Evolutionary conservation across 225 moss, liverwort and hornwort species (phyloP).

Genomic region (Thuidium tamariscinum): DNA sequence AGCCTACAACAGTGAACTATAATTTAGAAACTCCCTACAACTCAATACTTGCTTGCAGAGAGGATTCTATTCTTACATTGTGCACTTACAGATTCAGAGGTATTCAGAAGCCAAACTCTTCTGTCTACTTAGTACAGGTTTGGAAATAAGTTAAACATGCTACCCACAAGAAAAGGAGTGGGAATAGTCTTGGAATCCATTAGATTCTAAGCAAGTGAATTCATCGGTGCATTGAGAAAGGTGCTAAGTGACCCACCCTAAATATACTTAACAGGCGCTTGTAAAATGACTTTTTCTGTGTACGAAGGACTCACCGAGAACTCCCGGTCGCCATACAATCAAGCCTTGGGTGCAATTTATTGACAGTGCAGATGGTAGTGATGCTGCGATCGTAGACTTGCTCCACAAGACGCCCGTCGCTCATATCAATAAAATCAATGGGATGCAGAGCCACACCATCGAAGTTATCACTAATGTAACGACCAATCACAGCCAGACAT

Average conservation of each 20-base stretch:
- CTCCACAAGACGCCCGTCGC: constrained; percentile 67
- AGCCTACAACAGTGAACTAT: not conserved
- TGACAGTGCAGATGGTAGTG: constrained; percentile 71
- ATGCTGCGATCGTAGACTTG: constrained; percentile 52
- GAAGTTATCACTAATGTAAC: constrained; percentile 72
- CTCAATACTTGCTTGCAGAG: too few species aligned
- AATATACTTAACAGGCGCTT: not conserved
- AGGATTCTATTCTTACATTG: not conserved
- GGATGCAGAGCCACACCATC: constrained; percentile 66
- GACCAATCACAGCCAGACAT: constrained; percentile 65
- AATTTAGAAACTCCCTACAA: not conserved
- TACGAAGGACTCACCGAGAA: constrained; percentile 36
- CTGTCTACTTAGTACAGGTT: too few species aligned
- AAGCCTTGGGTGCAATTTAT: constrained; percentile 68
- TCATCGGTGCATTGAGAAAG: not conserved
- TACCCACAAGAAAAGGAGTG: not conserved
- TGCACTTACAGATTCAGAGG: not conserved
- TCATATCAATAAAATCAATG: constrained; percentile 69
- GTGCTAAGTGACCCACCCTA: not conserved
- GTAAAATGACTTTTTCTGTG: not conserved
- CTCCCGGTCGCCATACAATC: constrained; percentile 76
- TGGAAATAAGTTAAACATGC: not conserved
- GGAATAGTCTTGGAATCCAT: not conserved
- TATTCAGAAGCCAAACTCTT: not conserved
- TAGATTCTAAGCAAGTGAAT: not conserved